Evolutionary conservation across 179 eudicot genomes (phyloP), one percentile per base, ranked within the genome.

Genomic region (Camellia oleifera): DNA sequence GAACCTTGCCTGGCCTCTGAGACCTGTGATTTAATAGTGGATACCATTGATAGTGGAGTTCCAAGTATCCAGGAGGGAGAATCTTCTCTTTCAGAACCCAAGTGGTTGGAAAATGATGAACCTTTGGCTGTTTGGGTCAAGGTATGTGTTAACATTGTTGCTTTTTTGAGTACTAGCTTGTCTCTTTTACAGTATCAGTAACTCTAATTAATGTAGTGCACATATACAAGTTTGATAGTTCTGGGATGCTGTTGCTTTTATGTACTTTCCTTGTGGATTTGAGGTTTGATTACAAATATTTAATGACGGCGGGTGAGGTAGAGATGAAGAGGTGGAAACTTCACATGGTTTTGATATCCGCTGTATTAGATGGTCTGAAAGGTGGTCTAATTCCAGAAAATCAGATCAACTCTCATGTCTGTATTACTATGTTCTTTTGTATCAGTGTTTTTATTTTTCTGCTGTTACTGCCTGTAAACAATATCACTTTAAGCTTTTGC

Each of bases 111-210:
- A 77, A 84, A 77, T 57, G 96, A 88, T 87, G 94, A 91, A 83
- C 81, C 97, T 77, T 81, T 89, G 77, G 90, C 99, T 74, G 92
- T 96, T 78, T 96, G 99, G 99, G 98, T 96, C 57, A 94, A 94
- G 99, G 99, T 96, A 91, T 46, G 20, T 40, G 65, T 56, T 66
- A 54, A 40, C 54, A 70, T 69, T n/a, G 65, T 70, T 77, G 78
- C 73, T 61, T 78, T 80, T 61, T 78, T 80, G 61, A 66, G n/a
- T 64, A 72, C 20, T 67, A 12, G 7, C n/a, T 53, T 40, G 72
- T 77, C 3, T 56, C 45, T 9, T 50, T 60, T 15, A 56, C 1
- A 11, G n/a, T 48, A 48, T 56, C 14, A 0, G 23, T 52, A 64
- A 12, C 17, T 50, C 20, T 52, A 77, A 12, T 69, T 66, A 32